Percentiles rank a stretch among this genome's conserved stretches.
phyloP scores from a whole-genome alignment of 2,329 filamentous ascomycete species.

The Fragosphaeria purpurea region DNA sequence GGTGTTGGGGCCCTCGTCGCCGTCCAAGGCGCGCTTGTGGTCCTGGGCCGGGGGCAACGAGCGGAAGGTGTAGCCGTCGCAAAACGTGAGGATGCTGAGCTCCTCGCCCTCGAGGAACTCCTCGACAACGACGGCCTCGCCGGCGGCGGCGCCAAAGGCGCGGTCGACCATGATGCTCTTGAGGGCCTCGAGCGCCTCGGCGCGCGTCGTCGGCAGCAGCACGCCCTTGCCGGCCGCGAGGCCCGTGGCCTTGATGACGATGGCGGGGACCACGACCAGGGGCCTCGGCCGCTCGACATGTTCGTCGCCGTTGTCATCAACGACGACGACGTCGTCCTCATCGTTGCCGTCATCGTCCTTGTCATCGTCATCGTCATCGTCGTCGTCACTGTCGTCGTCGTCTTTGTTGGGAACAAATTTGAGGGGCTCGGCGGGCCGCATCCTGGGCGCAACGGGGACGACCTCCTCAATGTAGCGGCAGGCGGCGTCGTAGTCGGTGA shows the following conservation, averaged over 20 bases:
- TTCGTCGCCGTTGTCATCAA: no score
- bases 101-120: constrained; percentile 89
- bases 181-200: constrained; percentile 73
- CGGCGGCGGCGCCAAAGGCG: constrained; percentile 70
- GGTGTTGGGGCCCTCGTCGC: constrained; percentile 84
- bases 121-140: constrained; percentile 88
- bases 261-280: constrained; percentile 47
- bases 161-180: constrained; percentile 84
- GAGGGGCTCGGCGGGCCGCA: no score
- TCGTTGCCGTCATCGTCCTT: no score
- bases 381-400: constrained; percentile 6
- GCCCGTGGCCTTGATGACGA: constrained; percentile 87
- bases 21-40: constrained; percentile 90
- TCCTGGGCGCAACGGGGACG: constrained; percentile 3
- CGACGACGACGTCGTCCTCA: no score
- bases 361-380: no score
- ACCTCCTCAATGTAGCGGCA: constrained; percentile 53
- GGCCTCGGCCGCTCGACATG: no score
- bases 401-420: constrained; percentile 24
- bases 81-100: constrained; percentile 82
- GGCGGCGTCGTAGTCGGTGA: constrained; percentile 65
- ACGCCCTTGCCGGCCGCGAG: constrained; percentile 94
- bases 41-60: constrained; percentile 88
- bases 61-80: constrained; percentile 75
- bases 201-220: constrained; percentile 70